Percentiles rank a stretch among this genome's conserved stretches.
These are phyloP conservation scores for Penicillium cosmopolitanum DNA, from an alignment of 495 filamentous ascomycete genomes.

Conservation along the genomic window DNA sequence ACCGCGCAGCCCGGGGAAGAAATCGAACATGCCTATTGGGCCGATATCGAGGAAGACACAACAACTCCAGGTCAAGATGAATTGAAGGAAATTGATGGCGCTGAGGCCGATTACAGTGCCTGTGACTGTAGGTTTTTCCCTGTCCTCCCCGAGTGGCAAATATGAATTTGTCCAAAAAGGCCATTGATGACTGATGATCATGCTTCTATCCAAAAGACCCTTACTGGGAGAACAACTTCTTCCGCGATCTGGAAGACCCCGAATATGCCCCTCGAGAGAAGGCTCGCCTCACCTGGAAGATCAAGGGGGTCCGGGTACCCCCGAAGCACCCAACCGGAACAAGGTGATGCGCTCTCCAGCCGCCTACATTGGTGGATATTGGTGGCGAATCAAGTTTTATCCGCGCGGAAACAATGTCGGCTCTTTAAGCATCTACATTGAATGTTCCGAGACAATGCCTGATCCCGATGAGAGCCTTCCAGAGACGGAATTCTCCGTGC, in stretches of 20 bases:
- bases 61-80: conserved; percentile 62
- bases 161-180: background rate
- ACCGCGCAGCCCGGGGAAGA: conserved; percentile 18
- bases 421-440: conserved; percentile 65
- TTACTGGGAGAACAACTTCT: conserved; percentile 64
- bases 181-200: conserved; percentile 4
- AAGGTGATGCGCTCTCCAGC: conserved; percentile 63
- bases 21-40: conserved; percentile 54
- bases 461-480: conserved; percentile 39
- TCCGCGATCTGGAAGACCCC: conserved; percentile 60
- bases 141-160: conserved; percentile 2
- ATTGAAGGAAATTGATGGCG: conserved; percentile 58
- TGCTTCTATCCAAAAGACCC: conserved; percentile 33
- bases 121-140: conserved; percentile 50
- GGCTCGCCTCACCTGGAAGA: conserved; percentile 63
- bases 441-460: conserved; percentile 57
- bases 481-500: conserved; percentile 44
- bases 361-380: conserved; percentile 62
- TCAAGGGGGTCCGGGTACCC: conserved; percentile 63
- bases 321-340: conserved; percentile 60
- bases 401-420: conserved; percentile 66
- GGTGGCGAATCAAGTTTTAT: conserved; percentile 74
- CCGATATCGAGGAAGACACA: conserved; percentile 58
- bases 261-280: conserved; percentile 55
- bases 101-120: conserved; percentile 54